Evolutionary conservation across 345 rosid species (phyloP).

Genomic region (Crucihimalaya himalaica): DNA sequence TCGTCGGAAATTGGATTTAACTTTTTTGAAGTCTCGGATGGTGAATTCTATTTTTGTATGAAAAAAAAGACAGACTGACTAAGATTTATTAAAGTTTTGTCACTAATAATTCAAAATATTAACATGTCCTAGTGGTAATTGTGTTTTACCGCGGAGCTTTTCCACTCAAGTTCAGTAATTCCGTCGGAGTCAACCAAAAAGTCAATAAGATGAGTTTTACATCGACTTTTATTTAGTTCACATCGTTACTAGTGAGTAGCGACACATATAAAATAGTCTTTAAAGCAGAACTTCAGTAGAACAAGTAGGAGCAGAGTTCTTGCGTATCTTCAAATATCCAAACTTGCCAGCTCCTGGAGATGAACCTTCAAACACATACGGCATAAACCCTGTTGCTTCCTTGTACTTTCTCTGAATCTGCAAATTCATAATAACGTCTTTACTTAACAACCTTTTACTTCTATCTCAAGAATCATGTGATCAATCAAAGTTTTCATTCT

Average conservation of each 20-base stretch:
- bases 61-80: too few species aligned
- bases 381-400: slow-evolving; percentile 79
- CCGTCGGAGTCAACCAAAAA: too few species aligned
- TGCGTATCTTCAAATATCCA: slow-evolving; percentile 69
- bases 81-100: too few species aligned
- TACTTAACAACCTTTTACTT: not conserved
- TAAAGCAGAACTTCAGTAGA: not conserved
- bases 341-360: slow-evolving; percentile 89
- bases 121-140: too few species aligned
- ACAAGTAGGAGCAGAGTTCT: slow-evolving; percentile 33
- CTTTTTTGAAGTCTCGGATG: too few species aligned
- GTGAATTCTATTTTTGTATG: too few species aligned
- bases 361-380: slow-evolving; percentile 82
- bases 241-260: not conserved
- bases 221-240: not conserved
- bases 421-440: not conserved
- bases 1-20: too few species aligned
- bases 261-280: not conserved
- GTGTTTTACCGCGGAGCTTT: too few species aligned
- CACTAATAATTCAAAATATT: too few species aligned
- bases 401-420: slow-evolving; percentile 88
- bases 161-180: too few species aligned
- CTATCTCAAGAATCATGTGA: slow-evolving; percentile 12
- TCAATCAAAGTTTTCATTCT: slow-evolving; percentile 9
- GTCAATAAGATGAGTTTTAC: too few species aligned